Conservation (phyloP, 1,284 basidiomycete species). For the Trichosporon coremiiforme region DNA sequence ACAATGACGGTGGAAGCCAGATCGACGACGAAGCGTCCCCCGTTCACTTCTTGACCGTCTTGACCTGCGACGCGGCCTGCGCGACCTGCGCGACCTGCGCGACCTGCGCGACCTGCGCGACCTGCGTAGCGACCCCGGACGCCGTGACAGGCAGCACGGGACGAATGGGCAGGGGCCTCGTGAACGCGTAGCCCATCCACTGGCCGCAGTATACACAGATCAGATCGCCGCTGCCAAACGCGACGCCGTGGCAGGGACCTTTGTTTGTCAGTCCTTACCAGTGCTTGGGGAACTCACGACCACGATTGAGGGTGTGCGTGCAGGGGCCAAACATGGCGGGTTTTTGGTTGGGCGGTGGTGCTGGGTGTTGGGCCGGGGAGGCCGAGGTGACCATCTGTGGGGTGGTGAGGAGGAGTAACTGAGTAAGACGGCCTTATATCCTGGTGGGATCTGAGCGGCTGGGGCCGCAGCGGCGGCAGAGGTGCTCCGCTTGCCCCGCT, state of each 20-base stretch:
- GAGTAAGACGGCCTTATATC: background rate
- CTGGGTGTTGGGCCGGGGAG: background rate
- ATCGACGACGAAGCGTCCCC: background rate
- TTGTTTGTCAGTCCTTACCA: background rate
- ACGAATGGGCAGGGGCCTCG: background rate
- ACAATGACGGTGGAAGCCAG: background rate
- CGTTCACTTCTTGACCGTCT: background rate
- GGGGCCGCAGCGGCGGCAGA: no score
- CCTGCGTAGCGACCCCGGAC: background rate
- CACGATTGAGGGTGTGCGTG: background rate
- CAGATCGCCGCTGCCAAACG: conserved; percentile 4
- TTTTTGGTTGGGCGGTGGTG: background rate
- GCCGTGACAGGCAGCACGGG: background rate
- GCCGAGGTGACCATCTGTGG: background rate
- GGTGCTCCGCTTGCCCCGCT: background rate
- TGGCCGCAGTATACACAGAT: conserved; percentile 5
- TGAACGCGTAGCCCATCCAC: background rate
- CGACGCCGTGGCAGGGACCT: background rate
- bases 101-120: background rate
- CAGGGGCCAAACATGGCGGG: background rate
- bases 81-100: background rate
- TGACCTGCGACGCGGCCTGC: background rate
- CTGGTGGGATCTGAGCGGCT: background rate
- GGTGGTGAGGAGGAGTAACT: background rate
- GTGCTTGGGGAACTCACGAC: background rate